These are phyloP conservation scores for Colletotrichum limetticola DNA, from an alignment of 2,329 filamentous ascomycete species.

Conservation along the genomic window DNA sequence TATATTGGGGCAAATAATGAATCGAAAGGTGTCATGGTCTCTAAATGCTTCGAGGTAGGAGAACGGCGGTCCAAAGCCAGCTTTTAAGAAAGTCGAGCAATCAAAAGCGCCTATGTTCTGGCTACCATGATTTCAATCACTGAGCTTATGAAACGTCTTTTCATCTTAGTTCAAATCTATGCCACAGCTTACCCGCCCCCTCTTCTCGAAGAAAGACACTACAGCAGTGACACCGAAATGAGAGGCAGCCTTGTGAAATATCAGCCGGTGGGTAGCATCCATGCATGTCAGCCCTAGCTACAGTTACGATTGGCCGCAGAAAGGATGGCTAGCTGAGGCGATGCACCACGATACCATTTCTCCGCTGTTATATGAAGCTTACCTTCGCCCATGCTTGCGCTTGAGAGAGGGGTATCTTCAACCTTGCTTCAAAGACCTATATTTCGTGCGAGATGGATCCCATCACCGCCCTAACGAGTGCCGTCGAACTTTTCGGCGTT, in stretches of 20 bases:
- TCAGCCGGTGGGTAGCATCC: neutral
- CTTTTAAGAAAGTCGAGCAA: neutral
- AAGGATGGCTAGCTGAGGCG: neutral
- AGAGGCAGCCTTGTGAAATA: neutral
- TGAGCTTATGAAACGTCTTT: neutral
- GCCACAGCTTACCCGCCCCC: neutral
- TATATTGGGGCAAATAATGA: neutral
- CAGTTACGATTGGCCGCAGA: neutral
- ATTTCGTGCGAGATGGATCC: constrained; percentile 3
- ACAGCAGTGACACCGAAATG: neutral
- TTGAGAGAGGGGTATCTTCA: neutral
- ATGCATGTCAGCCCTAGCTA: constrained; percentile 8
- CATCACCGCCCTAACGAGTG: neutral
- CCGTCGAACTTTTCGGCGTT: constrained; percentile 13
- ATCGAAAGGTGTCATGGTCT: neutral
- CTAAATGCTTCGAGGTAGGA: neutral
- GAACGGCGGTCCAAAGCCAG: neutral
- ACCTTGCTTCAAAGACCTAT: no score
- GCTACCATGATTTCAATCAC: neutral
- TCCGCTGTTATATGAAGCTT: neutral
- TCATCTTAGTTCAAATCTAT: neutral
- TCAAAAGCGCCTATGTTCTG: neutral
- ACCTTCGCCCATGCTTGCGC: neutral
- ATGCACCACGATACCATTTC: neutral
- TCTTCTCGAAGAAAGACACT: neutral